Evolutionary conservation across 2,329 filamentous ascomycete genomes (phyloP).

Genomic region (Penicillium sp.): DNA sequence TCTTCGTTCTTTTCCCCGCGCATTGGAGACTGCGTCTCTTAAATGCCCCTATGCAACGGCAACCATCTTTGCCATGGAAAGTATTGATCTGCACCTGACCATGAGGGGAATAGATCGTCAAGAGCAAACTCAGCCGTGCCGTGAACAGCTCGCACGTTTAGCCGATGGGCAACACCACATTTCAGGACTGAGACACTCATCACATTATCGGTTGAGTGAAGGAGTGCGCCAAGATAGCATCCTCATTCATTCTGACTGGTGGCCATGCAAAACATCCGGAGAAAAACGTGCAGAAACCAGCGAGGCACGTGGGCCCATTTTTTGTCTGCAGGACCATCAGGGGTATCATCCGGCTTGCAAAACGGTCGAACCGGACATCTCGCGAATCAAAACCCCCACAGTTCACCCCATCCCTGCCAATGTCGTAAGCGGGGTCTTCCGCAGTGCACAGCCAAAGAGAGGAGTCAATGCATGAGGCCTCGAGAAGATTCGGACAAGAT

Average conservation of each 20-base stretch:
- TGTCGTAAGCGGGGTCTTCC: not conserved
- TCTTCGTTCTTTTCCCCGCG: no score
- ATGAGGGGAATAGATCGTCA: constrained; percentile 11
- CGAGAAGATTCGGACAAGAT: no score
- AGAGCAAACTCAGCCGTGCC: not conserved
- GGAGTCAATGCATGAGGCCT: no score
- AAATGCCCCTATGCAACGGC: no score
- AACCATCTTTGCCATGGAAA: constrained; percentile 7
- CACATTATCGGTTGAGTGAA: not conserved
- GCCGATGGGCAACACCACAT: constrained; percentile 4
- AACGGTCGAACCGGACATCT: not conserved
- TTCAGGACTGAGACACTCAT: constrained; percentile 3
- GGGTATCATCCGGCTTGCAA: constrained; percentile 2
- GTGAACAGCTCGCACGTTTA: constrained; percentile 11
- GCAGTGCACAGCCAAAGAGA: no score
- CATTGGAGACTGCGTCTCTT: no score
- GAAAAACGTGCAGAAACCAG: constrained; percentile 1
- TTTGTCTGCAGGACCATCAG: constrained; percentile 13
- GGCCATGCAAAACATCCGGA: not conserved
- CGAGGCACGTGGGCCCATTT: constrained; percentile 7
- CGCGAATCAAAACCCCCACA: not conserved
- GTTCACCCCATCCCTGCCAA: not conserved
- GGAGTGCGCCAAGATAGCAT: not conserved
- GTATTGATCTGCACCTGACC: constrained; percentile 3
- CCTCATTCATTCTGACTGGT: not conserved